Conservation (phyloP, 306 rosid genomes). For the Castanea mollissima region DNA sequence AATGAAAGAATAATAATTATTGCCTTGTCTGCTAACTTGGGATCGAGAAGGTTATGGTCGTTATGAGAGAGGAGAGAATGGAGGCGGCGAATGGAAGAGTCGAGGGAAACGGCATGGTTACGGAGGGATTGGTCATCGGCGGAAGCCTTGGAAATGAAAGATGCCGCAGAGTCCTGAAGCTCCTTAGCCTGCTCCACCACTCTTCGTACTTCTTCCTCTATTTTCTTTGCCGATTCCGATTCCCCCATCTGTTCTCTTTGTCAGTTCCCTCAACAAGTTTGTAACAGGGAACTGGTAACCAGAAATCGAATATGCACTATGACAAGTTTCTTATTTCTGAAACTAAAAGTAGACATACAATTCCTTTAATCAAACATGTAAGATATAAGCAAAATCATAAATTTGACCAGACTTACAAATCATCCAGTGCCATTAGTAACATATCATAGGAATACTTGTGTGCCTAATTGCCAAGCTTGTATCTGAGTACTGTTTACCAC, state of each 20-base stretch:
- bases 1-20: neutral
- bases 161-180: constrained; percentile 59
- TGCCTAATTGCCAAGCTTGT: too few relatives aligned
- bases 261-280: neutral
- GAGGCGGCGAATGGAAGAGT: constrained; percentile 64
- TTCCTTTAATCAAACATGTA: too few relatives aligned
- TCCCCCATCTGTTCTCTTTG: constrained; percentile 17
- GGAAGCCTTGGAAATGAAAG: constrained; percentile 42
- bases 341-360: neutral
- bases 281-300: neutral
- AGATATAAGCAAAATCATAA: too few relatives aligned
- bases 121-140: constrained; percentile 77
- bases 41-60: constrained; percentile 27
- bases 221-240: constrained; percentile 24
- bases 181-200: constrained; percentile 72
- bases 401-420: too few relatives aligned
- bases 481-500: too few relatives aligned
- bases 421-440: too few relatives aligned
- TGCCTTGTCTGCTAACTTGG: constrained; percentile 64
- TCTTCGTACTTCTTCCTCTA: constrained; percentile 56
- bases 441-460: too few relatives aligned
- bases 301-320: neutral
- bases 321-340: neutral
- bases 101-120: constrained; percentile 54
- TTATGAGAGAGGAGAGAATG: constrained; percentile 53